Evolutionary conservation across 2,329 filamentous ascomycete species (phyloP).

Genomic region (Fusarium subtropicale): DNA sequence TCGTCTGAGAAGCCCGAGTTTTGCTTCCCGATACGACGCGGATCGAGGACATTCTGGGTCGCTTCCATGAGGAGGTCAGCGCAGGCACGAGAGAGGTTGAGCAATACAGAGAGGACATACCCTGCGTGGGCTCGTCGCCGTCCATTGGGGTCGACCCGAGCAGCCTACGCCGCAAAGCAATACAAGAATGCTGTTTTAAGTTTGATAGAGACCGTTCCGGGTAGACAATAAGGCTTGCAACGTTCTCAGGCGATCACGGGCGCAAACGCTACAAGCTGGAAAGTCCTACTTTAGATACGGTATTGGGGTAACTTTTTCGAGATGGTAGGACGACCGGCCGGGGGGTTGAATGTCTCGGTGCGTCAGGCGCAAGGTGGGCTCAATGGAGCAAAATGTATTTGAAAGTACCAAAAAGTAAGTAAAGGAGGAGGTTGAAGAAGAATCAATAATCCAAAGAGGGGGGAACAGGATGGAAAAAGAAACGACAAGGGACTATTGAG

Average conservation of each 20-base stretch:
- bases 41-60: constrained; percentile 85
- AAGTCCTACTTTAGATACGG: constrained; percentile 8
- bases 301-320: constrained; percentile 24
- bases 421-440: constrained; percentile 16
- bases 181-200: constrained; percentile 34
- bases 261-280: constrained; percentile 25
- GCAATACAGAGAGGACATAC: constrained; percentile 42
- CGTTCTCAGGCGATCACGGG: constrained; percentile 22
- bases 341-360: constrained; percentile 22
- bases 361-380: constrained; percentile 10
- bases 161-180: constrained; percentile 44
- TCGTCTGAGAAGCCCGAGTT: constrained; percentile 85
- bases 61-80: constrained; percentile 56
- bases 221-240: constrained; percentile 7
- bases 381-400: constrained; percentile 5
- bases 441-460: constrained; percentile 31
- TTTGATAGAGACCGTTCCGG: constrained; percentile 20
- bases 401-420: constrained; percentile 14
- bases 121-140: constrained; percentile 59
- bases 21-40: constrained; percentile 80
- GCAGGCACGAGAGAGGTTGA: constrained; percentile 5
- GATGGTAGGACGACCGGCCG: constrained; percentile 20
- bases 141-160: constrained; percentile 56
- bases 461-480: constrained; percentile 34
- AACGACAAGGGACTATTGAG: constrained; percentile 35